Evolutionary conservation across 352 stramenopile species (phyloP).

Genomic region (Globisporangium sylvaticum): DNA sequence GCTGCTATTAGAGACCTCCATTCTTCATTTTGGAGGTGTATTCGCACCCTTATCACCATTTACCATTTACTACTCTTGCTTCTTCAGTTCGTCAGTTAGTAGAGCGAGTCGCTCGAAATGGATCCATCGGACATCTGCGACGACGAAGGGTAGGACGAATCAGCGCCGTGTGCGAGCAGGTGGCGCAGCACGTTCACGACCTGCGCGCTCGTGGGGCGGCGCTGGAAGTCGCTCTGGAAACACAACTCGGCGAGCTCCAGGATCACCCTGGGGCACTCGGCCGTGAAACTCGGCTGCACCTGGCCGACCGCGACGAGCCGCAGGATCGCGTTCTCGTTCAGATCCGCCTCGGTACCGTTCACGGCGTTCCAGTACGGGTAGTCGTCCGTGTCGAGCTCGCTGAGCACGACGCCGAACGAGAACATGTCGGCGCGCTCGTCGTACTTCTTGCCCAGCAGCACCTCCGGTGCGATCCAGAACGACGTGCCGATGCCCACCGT

Average conservation of each 20-base stretch:
- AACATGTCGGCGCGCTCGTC: neutral
- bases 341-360: neutral
- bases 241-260: neutral
- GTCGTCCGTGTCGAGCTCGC: neutral
- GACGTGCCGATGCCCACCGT: neutral
- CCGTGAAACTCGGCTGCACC: neutral
- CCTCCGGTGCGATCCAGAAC: neutral
- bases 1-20: neutral
- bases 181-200: slow-evolving; percentile 6
- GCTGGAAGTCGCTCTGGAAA: neutral
- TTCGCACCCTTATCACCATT: neutral
- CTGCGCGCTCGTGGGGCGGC: neutral
- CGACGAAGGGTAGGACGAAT: neutral
- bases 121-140: neutral
- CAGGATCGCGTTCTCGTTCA: slow-evolving; percentile 4
- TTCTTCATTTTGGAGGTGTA: neutral
- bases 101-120: neutral
- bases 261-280: neutral
- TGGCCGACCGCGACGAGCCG: neutral
- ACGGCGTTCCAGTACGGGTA: neutral
- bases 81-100: neutral
- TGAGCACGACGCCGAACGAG: neutral
- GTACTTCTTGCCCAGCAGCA: neutral
- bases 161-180: neutral
- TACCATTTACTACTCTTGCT: too few species aligned